These are phyloP conservation scores for Vanilla planifolia DNA, from an alignment of 106 monocot genomes.

Conservation along the genomic window DNA sequence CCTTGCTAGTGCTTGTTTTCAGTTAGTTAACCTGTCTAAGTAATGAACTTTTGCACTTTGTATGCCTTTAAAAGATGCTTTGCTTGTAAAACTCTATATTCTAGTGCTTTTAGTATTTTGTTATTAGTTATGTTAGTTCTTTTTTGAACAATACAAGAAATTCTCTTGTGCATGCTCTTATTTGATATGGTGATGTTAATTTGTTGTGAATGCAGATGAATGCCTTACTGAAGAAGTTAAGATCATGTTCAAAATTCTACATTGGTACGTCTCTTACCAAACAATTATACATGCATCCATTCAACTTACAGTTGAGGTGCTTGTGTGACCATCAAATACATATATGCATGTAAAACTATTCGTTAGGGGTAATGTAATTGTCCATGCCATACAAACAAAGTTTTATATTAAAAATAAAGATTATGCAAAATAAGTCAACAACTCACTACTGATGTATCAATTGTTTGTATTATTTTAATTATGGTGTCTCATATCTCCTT, in stretches of 20 bases:
- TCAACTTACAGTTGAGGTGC: too few species aligned
- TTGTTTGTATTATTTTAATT: too few species aligned
- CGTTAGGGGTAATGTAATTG: too few species aligned
- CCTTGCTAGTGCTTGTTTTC: too few species aligned
- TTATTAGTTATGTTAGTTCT: background rate
- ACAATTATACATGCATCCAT: background rate
- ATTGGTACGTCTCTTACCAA: conserved; percentile 34
- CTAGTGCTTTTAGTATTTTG: background rate
- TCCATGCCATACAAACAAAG: too few species aligned
- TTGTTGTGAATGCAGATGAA: conserved; percentile 39
- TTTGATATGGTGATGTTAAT: background rate
- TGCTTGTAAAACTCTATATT: background rate
- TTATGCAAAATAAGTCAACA: too few species aligned
- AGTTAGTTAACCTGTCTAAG: too few species aligned
- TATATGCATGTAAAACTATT: background rate
- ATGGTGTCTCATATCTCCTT: too few species aligned
- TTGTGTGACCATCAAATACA: too few species aligned
- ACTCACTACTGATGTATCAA: too few species aligned
- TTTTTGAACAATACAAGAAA: background rate
- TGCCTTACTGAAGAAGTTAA: conserved; percentile 43
- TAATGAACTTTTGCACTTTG: too few species aligned
- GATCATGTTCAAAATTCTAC: conserved; percentile 40
- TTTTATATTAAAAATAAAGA: too few species aligned
- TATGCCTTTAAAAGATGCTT: background rate
- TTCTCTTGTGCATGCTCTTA: background rate